Base-by-base conservation (phyloP, 2,329 filamentous ascomycete genomes). In the Trichoderma sp. region DNA sequence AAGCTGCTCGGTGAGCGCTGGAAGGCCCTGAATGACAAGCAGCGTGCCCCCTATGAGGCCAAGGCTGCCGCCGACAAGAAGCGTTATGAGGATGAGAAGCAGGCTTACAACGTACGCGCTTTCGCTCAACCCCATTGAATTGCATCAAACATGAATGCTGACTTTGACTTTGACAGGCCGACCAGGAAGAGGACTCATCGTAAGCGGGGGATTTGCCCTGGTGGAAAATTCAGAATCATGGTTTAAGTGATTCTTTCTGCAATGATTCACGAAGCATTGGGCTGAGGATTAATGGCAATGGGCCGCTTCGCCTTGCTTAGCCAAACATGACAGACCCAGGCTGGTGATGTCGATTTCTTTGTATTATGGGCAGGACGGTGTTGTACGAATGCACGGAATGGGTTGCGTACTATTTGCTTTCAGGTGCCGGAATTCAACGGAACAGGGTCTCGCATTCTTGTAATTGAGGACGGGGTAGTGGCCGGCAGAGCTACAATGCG, bases 61-160 rank as follows among this genome's bases (percentile, higher is more conserved):
- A 98, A 98, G 92, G 96, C 96, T 81, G 93, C 93, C 67, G 88
- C 92, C 75, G 96, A 99, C 86, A 99, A 98, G 93, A 97, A 98
- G 92, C 92, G 96, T 74, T 99, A 98, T 82, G 95, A 98, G 84
- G 93, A 97, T 78, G 94, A 98, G 90, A 99, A 99, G 90, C 91
- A 92, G 77, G 93, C 90, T 76, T 99, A 97, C 88, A 91, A 94
- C 80, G 94, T 97, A 87, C 87, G 91, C 62, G 57, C 28, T 36
- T n/a, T 53, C 21, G 21, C 21, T 14, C 47, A 18, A 2, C 11
- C 47, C 39, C 73, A n/a, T 43, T 72, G 21, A 58, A 12, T 72
- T 47, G 47, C 12, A 61, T 30, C 39, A 43, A 18, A 26, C 12
- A 32, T 57, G 69, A 58, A 32, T 62, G 39, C 58, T 75, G 56